Conservation (phyloP, 305 asterid species). For the Solanum hybrid region DNA sequence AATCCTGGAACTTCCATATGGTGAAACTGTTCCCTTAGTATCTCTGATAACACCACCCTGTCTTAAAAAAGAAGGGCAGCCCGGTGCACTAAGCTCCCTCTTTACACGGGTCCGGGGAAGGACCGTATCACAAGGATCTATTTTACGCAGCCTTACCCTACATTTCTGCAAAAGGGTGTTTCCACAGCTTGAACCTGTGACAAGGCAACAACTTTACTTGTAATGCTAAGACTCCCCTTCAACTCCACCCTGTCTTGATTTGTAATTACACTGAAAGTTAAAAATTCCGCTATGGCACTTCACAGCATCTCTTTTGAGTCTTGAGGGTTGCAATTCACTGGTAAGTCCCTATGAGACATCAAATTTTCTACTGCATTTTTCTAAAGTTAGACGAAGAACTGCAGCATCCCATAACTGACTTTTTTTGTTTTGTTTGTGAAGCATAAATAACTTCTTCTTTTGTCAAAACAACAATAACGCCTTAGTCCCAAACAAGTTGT, state of each 20-base stretch:
- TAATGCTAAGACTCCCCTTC: background rate
- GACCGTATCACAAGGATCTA: background rate
- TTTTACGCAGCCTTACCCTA: background rate
- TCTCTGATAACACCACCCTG: background rate
- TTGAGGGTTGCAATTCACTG: background rate
- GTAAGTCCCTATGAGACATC: background rate
- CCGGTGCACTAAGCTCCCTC: background rate
- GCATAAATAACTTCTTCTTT: background rate
- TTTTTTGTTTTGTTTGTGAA: background rate
- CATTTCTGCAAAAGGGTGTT: background rate
- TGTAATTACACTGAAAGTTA: background rate
- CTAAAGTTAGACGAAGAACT: background rate
- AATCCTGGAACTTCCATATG: background rate
- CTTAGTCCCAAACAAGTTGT: background rate
- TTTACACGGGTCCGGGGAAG: background rate
- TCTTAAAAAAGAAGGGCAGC: background rate
- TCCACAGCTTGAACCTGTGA: background rate
- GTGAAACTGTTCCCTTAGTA: background rate
- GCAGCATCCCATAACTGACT: background rate
- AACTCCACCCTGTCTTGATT: background rate
- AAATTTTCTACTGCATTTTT: background rate
- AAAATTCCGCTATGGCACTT: background rate
- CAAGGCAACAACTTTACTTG: background rate
- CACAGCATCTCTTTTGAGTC: background rate
- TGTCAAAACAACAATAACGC: background rate